Evolutionary conservation across 1,284 basidiomycete species (phyloP).

Genomic region (Marasmius sp.): DNA sequence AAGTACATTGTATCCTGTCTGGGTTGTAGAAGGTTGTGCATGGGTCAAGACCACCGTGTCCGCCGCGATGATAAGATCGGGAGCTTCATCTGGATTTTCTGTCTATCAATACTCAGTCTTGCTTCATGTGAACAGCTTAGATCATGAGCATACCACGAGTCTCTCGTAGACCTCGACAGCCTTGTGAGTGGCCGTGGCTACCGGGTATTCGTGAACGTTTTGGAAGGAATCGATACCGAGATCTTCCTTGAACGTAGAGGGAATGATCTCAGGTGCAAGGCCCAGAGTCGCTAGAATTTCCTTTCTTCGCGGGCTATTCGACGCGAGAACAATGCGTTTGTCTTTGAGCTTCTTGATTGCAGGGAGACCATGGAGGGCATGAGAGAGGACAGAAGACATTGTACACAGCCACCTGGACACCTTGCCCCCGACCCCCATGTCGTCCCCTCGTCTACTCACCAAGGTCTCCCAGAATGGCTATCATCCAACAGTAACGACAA

Average conservation of each 20-base stretch:
- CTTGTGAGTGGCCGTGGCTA: constrained; percentile 91
- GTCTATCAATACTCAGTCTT: constrained; percentile 30
- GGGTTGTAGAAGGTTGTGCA: constrained; percentile 55
- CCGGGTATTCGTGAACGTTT: constrained; percentile 88
- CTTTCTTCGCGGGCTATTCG: constrained; percentile 80
- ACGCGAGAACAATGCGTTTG: constrained; percentile 83
- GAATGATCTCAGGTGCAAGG: constrained; percentile 82
- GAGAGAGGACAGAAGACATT: constrained; percentile 52
- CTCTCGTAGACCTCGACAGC: constrained; percentile 92
- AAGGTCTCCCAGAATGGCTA: neutral
- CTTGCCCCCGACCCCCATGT: neutral
- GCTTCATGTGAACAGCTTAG: constrained; percentile 5
- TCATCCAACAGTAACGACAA: neutral
- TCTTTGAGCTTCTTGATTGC: constrained; percentile 70
- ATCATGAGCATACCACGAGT: constrained; percentile 61
- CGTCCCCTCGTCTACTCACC: neutral
- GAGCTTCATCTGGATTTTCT: constrained; percentile 77
- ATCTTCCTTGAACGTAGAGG: constrained; percentile 88
- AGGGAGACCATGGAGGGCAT: constrained; percentile 65
- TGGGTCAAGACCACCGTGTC: constrained; percentile 92
- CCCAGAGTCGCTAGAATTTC: constrained; percentile 85
- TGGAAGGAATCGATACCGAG: constrained; percentile 70
- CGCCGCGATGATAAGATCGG: constrained; percentile 95
- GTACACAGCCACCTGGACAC: neutral
- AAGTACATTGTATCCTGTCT: constrained; percentile 48